Base-by-base conservation (phyloP, 2,329 filamentous ascomycete genomes). In the Stenocarpella maydis region DNA sequence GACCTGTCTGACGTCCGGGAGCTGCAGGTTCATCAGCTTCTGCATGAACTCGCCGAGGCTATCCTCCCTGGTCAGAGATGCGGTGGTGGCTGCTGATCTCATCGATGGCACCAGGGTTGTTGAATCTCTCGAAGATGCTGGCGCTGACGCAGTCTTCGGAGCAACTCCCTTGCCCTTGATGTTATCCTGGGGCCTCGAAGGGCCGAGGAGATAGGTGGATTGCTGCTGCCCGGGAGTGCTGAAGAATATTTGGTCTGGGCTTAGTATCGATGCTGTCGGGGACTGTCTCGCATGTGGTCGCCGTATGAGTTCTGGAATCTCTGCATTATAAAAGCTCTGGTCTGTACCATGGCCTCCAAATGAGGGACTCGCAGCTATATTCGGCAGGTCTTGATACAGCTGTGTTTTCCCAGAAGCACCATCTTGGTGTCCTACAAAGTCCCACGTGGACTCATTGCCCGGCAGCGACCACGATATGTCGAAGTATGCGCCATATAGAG, bases 1-100 rank as follows among this genome's bases (percentile, higher is more conserved):
- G 8, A 65, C 45, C 21, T n/a, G 43, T 26, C 58, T 63, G 10
- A 66, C 60, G 24, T 60, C 14, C 49, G 34, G 72, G 37, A 39
- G 39, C 31, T 17, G 61, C 24, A 69, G 47, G 19, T 31, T 45
- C 47, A 54, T 61, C 15, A 69, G 39, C 2, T 21, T 2, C 8
- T 24, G 15, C 34, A 67, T 17, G 19, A 69, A 63, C 39, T 24
- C 14, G 28, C 41, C 34, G 21, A 69, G 64, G 15, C 68, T 63
- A 10, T 63, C 43, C 28, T 69, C 54, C 15, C 50, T 45, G 21
- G n/a, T 45, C 15, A 26, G 43, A 9, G 43, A 37, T 3, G 28
- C 28, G 21, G n/a, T 63, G 19, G 43, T 12, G 15, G 2, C 19
- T 37, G 43, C 43, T 12, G 58, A 37, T 63, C 28, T 26, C 8